phyloP scores from a whole-genome alignment of 2,329 filamentous ascomycete species.

The Periconia sp. region DNA sequence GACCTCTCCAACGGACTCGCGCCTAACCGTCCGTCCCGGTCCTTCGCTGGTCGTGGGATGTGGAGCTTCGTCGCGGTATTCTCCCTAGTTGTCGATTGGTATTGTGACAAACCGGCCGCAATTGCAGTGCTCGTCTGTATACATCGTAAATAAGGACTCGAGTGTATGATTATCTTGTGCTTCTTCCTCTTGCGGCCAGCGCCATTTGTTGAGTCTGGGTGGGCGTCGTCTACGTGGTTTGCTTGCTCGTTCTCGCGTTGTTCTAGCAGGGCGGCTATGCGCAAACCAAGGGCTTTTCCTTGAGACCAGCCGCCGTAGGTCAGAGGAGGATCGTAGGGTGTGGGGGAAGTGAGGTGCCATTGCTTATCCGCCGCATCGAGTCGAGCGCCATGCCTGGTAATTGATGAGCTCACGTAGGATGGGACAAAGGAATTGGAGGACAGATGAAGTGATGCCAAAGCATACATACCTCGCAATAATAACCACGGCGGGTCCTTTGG shows the following conservation, averaged over 20 bases:
- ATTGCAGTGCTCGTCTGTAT: conserved; percentile 90
- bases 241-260: conserved; percentile 51
- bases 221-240: conserved; percentile 16
- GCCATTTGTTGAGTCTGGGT: conserved; percentile 22
- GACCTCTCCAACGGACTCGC: conserved; percentile 19
- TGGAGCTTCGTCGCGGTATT: conserved; percentile 23
- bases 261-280: conserved; percentile 74
- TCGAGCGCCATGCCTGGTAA: conserved; percentile 78
- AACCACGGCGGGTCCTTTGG: conserved; percentile 51
- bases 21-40: conserved; percentile 11
- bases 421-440: background rate
- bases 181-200: conserved; percentile 57
- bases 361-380: conserved; percentile 92
- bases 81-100: conserved; percentile 39
- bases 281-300: conserved; percentile 75
- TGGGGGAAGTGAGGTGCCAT: conserved; percentile 91
- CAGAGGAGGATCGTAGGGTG: conserved; percentile 92
- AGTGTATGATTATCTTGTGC: conserved; percentile 83
- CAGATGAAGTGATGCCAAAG: background rate
- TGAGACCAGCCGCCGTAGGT: conserved; percentile 95
- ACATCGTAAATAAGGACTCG: conserved; percentile 91
- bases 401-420: conserved; percentile 15
- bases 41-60: conserved; percentile 19
- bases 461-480: conserved; percentile 52
- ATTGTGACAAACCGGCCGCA: conserved; percentile 78